Base-by-base conservation (phyloP, 768 basidiomycete genomes). In the Auricularia sp. region DNA sequence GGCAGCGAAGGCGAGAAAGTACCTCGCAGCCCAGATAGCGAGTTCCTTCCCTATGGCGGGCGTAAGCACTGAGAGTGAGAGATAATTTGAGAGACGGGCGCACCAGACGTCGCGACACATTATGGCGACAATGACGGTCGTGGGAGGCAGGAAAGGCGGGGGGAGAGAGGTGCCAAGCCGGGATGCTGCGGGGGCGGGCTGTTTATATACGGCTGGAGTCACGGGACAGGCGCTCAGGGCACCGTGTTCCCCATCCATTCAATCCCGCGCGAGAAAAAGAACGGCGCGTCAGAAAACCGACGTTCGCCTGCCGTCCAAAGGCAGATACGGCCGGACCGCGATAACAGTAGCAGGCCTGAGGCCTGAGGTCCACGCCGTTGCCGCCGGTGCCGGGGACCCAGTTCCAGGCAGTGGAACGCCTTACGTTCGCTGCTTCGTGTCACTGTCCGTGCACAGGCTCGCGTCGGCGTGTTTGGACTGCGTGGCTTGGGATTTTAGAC, bases 31-130 rank as follows among this genome's bases (percentile, higher is more conserved):
- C 47, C 14, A 51, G 47, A 51, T 51, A 51, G 14, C 47, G 47
- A 21, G 47, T 51, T 18, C 47, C 47, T 51, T 51, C 47, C 47
- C 47, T 51, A 21, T 51, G 47, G 18, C 29, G 29, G 29, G 29
- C 29, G 29, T 29, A 21, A 51, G 21, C 39, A 42, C 39, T 29
- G 18, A 45, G 44, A 45, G 18, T 45, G 44, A 45, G 44, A 10
- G 44, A 45, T 45, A 10, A 18, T 45, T 29, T 29, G 29, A 29
- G 29, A 18, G 44, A 45, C 11, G 18, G 44, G 44, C 44, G 18
- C 44, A 59, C 56, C 56, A 59, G 56, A 59, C 56, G 29, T 59
- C 56, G 24, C 34, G 56, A 35, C 56, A 59, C 56, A 59, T 59
- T 6, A 10, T 59, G 7, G 56, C 29, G 29, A 29, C 29, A 29